phyloP scores from a whole-genome alignment of 805 yeast species.

The Candida michaelii region DNA sequence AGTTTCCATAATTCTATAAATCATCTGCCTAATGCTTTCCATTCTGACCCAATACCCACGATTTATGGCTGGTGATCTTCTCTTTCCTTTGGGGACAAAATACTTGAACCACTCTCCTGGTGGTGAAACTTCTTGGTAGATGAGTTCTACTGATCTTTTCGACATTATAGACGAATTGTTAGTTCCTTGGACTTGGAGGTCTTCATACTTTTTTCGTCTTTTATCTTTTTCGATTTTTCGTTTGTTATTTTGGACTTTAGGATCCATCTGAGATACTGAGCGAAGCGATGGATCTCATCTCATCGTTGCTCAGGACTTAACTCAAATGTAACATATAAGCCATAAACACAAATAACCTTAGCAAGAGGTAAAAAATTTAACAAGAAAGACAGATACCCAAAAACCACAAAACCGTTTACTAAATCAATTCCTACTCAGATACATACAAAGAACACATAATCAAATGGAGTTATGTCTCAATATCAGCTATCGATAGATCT shows the following conservation, averaged over 20 bases:
- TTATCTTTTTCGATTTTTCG: constrained; percentile 43
- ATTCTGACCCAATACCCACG: constrained; percentile 83
- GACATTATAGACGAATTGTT: constrained; percentile 83
- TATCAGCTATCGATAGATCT: too few relatives aligned
- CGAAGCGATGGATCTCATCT: too few relatives aligned
- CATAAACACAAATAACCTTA: too few relatives aligned
- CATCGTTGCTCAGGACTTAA: too few relatives aligned
- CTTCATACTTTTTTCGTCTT: constrained; percentile 52
- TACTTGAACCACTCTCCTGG: constrained; percentile 56
- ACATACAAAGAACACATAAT: too few relatives aligned
- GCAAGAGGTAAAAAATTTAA: too few relatives aligned
- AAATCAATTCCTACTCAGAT: background rate
- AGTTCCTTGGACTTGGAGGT: constrained; percentile 77
- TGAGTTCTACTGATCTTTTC: constrained; percentile 72
- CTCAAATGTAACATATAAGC: too few relatives aligned
- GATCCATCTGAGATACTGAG: too few relatives aligned
- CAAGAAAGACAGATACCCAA: too few relatives aligned
- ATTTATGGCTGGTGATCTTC: constrained; percentile 79
- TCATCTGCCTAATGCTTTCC: constrained; percentile 59
- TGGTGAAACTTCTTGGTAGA: constrained; percentile 43
- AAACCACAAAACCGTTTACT: too few relatives aligned
- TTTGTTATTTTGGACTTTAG: constrained; percentile 7
- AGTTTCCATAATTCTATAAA: constrained; percentile 45
- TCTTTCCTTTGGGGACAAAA: constrained; percentile 63
- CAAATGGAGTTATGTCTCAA: too few relatives aligned